A percentile compares a stretch with the other conserved stretches of the same genome.
Conservation (phyloP, 495 filamentous ascomycete species). For the Neurospora sp. region DNA sequence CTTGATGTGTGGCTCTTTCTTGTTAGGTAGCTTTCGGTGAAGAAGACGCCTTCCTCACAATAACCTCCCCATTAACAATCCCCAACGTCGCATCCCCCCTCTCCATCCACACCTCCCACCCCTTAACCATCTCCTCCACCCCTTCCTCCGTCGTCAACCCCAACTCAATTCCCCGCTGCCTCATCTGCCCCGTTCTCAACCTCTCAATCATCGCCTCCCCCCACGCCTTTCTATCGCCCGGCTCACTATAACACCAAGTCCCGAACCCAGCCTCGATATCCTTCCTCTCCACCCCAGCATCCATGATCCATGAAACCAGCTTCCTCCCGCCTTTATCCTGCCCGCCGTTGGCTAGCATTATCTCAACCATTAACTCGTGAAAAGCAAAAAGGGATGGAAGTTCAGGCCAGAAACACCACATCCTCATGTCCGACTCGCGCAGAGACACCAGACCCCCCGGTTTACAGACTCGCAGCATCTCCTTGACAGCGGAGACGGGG, state of each 20-base stretch:
- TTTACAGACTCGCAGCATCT: slow-evolving; percentile 35
- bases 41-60: slow-evolving; percentile 20
- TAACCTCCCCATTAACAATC: slow-evolving; percentile 33
- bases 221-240: slow-evolving; percentile 27
- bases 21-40: too few relatives aligned
- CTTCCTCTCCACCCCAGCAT: slow-evolving; percentile 26
- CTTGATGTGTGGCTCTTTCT: too few relatives aligned
- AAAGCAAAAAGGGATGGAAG: slow-evolving; percentile 24
- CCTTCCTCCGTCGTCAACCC: slow-evolving; percentile 25
- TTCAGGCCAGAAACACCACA: slow-evolving; percentile 27
- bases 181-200: slow-evolving; percentile 18
- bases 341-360: slow-evolving; percentile 23
- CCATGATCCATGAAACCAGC: slow-evolving; percentile 33
- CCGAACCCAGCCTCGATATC: slow-evolving; percentile 27
- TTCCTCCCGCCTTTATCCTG: slow-evolving; percentile 22
- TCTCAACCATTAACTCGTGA: slow-evolving; percentile 17
- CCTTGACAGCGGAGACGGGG: slow-evolving; percentile 26
- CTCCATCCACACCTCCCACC: slow-evolving; percentile 31
- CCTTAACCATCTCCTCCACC: slow-evolving; percentile 31
- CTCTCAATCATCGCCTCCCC: slow-evolving; percentile 24
- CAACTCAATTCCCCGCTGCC: slow-evolving; percentile 21
- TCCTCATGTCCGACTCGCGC: slow-evolving; percentile 30
- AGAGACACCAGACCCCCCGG: slow-evolving; percentile 32
- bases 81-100: slow-evolving; percentile 25
- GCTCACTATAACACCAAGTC: slow-evolving; percentile 27